Evolutionary conservation across 164 flowering plant genomes (phyloP), one percentile per base, ranked within the genome.

Genomic region (Stephania cephalantha): DNA sequence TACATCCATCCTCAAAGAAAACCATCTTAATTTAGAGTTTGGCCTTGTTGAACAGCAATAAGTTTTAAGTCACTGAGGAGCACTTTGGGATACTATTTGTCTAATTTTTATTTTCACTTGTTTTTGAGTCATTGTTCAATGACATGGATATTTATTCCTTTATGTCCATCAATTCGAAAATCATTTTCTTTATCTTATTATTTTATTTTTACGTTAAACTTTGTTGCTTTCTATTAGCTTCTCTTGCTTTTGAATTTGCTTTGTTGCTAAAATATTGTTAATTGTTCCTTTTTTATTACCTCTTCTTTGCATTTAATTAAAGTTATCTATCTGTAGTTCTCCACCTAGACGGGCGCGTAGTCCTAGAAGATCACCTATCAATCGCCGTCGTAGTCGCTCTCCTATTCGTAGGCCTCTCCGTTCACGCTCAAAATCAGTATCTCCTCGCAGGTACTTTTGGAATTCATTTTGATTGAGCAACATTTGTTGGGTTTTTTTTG

Each of bases 361-460:
- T 64, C 95, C 91, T 31, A 88, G 97, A 82, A 89, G 97, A 79
- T 94, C 99, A 80, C 94, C 99, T 50, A 44, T 88, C 53, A 65
- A 75, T 61, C 98, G 91, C 58, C 85, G 98, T 44, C 94, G 97
- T 29, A 91, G 91, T 78, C 98, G 98, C 77, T 92, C 98, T 66
- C 99, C 98, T 61, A 71, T 91, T 75, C 93, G 98, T 30, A 86
- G 97, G 80, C 94, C 89, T 77, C 79, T 73, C 68, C 93, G 90
- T 11, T 93, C 95, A 15, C 91, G 88, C 35, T 93, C 98, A 77
- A 87, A 91, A 76, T 90, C 97, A 50, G 7, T 79, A 20, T 93
- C 99, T 53, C 99, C 97, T 42, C 84, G 97, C 79, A 90, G 98
- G 99, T 95, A 85, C 58, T 31, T 30, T 52, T 30, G 18, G 20